These are phyloP conservation scores for Saposhnikovia divaricata DNA, from an alignment of 129 eudicot genomes.

Conservation along the genomic window DNA sequence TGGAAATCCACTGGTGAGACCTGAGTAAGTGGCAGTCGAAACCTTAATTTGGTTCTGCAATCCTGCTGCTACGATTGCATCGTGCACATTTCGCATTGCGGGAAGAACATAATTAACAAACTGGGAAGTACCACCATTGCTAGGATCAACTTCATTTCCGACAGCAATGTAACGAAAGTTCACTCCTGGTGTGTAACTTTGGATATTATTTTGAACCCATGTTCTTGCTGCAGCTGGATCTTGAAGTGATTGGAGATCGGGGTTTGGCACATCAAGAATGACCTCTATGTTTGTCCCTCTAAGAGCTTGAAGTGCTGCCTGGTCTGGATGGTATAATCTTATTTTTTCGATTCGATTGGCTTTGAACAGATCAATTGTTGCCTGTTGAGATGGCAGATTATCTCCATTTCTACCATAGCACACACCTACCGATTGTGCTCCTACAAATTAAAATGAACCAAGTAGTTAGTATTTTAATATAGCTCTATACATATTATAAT, in stretches of 20 bases:
- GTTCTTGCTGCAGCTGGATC: background rate
- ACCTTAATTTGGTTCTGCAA: background rate
- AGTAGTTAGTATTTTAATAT: background rate
- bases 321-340: background rate
- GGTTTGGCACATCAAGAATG: background rate
- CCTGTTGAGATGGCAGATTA: conserved; percentile 2
- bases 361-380: background rate
- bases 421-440: background rate
- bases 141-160: conserved; percentile 3
- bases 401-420: background rate
- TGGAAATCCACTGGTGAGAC: background rate
- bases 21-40: background rate
- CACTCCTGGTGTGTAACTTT: conserved; percentile 4
- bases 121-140: background rate
- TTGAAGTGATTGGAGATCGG: background rate
- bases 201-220: background rate
- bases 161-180: conserved; percentile 5
- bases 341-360: background rate
- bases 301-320: background rate
- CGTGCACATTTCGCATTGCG: background rate
- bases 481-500: too few relatives aligned
- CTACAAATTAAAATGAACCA: background rate
- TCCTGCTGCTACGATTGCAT: background rate
- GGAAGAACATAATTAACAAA: background rate
- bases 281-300: background rate